Evolutionary conservation across 2,329 filamentous ascomycete species (phyloP).

Genomic region (Penicillium sp.): DNA sequence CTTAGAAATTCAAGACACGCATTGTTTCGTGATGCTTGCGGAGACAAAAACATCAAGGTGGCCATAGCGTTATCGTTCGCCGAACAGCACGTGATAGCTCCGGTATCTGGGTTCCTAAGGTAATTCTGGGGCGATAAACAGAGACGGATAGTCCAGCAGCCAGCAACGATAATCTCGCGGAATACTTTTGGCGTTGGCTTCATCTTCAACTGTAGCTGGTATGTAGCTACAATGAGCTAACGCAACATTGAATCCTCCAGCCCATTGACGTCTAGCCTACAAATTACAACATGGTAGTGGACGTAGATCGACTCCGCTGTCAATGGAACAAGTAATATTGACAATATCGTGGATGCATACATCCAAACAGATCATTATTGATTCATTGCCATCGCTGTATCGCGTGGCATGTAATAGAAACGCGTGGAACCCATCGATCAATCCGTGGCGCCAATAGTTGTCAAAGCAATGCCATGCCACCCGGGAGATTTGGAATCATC

Average conservation of each 20-base stretch:
- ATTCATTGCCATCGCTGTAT: slow-evolving; percentile 18
- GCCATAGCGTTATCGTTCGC: slow-evolving; percentile 20
- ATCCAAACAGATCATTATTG: slow-evolving; percentile 16
- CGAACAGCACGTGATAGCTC: slow-evolving; percentile 20
- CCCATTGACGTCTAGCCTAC: background rate
- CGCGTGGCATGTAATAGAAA: slow-evolving; percentile 9
- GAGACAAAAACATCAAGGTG: slow-evolving; percentile 25
- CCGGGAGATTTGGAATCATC: slow-evolving; percentile 12
- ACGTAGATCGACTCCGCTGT: background rate
- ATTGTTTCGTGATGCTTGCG: slow-evolving; percentile 15
- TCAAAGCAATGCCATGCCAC: slow-evolving; percentile 19
- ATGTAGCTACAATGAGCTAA: background rate
- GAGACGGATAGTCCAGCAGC: background rate
- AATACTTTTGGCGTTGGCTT: background rate
- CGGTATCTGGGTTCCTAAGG: background rate
- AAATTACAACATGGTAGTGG: background rate
- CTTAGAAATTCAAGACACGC: background rate
- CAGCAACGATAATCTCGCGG: background rate
- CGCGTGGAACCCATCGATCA: slow-evolving; percentile 6
- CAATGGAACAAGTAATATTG: background rate
- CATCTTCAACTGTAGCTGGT: background rate
- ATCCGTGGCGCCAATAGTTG: slow-evolving; percentile 17
- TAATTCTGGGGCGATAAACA: background rate
- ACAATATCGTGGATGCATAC: background rate
- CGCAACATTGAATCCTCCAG: too few relatives aligned